Evolutionary conservation across 345 rosid species (phyloP), one percentile per base, ranked within the genome.

Genomic region (Firmiana major): DNA sequence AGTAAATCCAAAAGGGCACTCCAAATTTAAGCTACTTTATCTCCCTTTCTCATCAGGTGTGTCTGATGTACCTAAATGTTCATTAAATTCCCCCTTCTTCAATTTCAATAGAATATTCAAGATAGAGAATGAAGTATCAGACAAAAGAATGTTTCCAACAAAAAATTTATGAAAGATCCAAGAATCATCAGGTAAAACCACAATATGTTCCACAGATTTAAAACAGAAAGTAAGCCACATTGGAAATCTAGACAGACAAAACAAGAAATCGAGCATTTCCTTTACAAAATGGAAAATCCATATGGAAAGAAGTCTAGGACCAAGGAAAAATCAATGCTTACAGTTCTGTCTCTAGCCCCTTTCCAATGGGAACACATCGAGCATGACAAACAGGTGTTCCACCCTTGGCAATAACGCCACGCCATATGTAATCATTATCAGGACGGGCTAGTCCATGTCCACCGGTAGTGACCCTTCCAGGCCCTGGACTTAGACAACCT

Each of bases 321-420:
- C 34, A 75, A 67, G 2, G 46, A 43, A 9, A 71, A 63, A 31
- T 31, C 34, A 71, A 24, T 7, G 88, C 96, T 89, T 81, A 91
- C 96, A 91, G 83, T 59, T 89, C 96, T 42, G 79, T 75, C 36
- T 79, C 88, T 62, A 85, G 81, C 74, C 88, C 87, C 77, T 85
- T 88, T 58, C 90, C 92, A 5, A 87, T 71, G 46, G 90, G 92
- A 54, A 91, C 86, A 75, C 96, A 91, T 73, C 96, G 92, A 60
- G 93, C 92, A 76, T 81, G 87, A 78, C 96, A 91, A 73, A 91
- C 93, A 62, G 90, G 89, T 7, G 89, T 89, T 81, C 96, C 96
- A 73, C 96, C 96, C 84, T 91, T 91, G 5, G 93, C 93, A 84
- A 91, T 86, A 53, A 86, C 71, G 43, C 96, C 96, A 36, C 96